Evolutionary conservation across 1,139 yeast genomes (phyloP).

Genomic region (Scheffersomyces segobiensis): DNA sequence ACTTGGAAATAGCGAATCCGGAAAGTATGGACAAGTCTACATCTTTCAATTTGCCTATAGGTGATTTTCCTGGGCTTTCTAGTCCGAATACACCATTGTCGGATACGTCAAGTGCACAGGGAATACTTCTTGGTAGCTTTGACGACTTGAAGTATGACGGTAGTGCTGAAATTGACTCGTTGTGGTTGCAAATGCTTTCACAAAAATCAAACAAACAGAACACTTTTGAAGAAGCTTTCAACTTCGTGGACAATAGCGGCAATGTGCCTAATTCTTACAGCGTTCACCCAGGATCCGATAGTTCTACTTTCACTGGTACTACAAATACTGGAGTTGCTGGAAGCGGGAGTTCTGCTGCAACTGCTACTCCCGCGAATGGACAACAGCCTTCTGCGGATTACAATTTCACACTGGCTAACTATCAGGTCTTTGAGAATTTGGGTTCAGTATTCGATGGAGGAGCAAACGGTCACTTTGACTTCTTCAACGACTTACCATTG

Average conservation of each 20-base stretch:
- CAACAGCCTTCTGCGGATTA: background rate
- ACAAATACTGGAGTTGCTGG: background rate
- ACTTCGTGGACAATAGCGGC: background rate
- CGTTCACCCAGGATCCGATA: background rate
- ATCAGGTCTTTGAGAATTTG: background rate
- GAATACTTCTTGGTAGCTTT: constrained; percentile 2
- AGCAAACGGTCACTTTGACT: constrained; percentile 16
- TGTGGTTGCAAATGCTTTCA: constrained; percentile 8
- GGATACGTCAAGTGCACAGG: background rate
- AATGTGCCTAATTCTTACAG: background rate
- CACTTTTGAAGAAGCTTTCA: constrained; percentile 4
- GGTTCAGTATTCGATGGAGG: background rate
- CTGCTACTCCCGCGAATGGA: background rate
- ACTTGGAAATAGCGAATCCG: background rate
- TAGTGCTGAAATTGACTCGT: constrained; percentile 5
- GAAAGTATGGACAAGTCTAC: background rate
- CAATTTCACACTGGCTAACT: background rate
- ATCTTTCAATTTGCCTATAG: background rate
- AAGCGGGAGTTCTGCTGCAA: background rate
- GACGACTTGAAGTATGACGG: constrained; percentile 6
- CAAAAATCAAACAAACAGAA: constrained; percentile 1
- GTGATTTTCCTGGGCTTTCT: background rate
- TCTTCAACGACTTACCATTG: constrained; percentile 27
- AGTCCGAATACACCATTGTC: background rate
- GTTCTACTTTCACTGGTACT: background rate